phyloP scores from a whole-genome alignment of 1,284 basidiomycete species.

The Apiotrichum domesticum region DNA sequence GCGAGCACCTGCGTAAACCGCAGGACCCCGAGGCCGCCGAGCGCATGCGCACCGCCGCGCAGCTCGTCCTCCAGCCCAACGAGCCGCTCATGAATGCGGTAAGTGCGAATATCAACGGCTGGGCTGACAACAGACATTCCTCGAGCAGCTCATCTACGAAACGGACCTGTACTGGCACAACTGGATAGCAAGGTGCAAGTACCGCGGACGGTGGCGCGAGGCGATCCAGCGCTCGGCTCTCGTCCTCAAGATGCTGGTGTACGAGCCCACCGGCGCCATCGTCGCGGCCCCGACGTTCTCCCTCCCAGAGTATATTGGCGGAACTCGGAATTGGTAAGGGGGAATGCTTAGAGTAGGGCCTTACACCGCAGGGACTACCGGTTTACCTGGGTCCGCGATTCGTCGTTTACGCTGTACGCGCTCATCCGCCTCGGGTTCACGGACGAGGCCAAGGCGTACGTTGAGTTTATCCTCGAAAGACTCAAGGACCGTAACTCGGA shows the following conservation, averaged over 20 bases:
- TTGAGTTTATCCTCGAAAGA: constrained; percentile 81
- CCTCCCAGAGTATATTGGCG: constrained; percentile 82
- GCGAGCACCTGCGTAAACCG: constrained; percentile 36
- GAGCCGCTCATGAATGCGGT: constrained; percentile 63
- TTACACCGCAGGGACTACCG: constrained; percentile 39
- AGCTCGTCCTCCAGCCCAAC: constrained; percentile 52
- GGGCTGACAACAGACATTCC: constrained; percentile 13
- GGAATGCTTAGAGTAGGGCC: too few relatives aligned
- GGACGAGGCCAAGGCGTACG: constrained; percentile 63
- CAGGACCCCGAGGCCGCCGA: constrained; percentile 51
- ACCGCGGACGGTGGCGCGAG: constrained; percentile 89
- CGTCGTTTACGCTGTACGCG: constrained; percentile 85
- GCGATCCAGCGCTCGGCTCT: constrained; percentile 79
- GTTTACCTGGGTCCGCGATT: constrained; percentile 66
- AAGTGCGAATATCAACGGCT: constrained; percentile 6
- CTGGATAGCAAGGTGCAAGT: constrained; percentile 66
- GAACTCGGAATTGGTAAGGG: constrained; percentile 67
- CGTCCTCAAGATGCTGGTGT: constrained; percentile 53
- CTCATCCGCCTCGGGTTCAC: constrained; percentile 85
- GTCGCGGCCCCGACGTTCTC: constrained; percentile 90
- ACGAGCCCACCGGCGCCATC: constrained; percentile 59
- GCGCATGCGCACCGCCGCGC: constrained; percentile 53
- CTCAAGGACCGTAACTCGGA: constrained; percentile 74
- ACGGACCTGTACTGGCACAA: constrained; percentile 78
- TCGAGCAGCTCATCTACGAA: constrained; percentile 38